Percentiles rank a stretch among this genome's conserved stretches.
Evolutionary conservation across 2,329 filamentous ascomycete species (phyloP).

Genomic region (Colletotrichum neosansevieriae): DNA sequence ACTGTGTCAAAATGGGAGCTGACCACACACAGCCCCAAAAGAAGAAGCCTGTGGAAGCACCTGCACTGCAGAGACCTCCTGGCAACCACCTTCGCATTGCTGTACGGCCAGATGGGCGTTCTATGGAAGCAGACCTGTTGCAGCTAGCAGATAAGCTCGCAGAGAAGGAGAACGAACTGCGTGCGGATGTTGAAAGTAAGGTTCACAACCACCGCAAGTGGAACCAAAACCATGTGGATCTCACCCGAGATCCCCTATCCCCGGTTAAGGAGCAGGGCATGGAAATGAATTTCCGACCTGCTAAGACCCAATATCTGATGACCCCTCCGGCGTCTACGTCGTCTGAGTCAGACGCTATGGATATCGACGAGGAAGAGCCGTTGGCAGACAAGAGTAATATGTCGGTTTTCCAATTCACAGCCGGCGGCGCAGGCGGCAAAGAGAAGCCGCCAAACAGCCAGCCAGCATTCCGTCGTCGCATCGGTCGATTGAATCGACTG

Average conservation of each 20-base stretch:
- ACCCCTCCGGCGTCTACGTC: conserved; percentile 71
- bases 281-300: conserved; percentile 76
- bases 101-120: conserved; percentile 76
- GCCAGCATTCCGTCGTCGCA: conserved; percentile 83
- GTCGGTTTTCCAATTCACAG: conserved; percentile 61
- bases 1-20: conserved; percentile 48
- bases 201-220: conserved; percentile 89
- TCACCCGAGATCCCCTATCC: conserved; percentile 86
- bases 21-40: conserved; percentile 72
- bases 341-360: conserved; percentile 64
- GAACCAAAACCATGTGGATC: conserved; percentile 91
- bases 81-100: conserved; percentile 77
- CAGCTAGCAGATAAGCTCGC: conserved; percentile 80
- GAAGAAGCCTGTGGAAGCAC: conserved; percentile 72
- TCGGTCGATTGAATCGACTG: conserved; percentile 85
- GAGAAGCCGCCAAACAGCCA: conserved; percentile 55
- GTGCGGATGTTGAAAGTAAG: conserved; percentile 86
- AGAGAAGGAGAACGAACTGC: conserved; percentile 85
- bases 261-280: conserved; percentile 76
- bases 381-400: conserved; percentile 47
- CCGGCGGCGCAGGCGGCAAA: conserved; percentile 55
- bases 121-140: conserved; percentile 82
- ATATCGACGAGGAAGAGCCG: conserved; percentile 57
- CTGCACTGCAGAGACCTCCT: conserved; percentile 71
- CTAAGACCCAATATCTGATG: conserved; percentile 78